Conservation (phyloP, 192 early-diverging fungal genomes). For the Cetraspora pellucida region DNA sequence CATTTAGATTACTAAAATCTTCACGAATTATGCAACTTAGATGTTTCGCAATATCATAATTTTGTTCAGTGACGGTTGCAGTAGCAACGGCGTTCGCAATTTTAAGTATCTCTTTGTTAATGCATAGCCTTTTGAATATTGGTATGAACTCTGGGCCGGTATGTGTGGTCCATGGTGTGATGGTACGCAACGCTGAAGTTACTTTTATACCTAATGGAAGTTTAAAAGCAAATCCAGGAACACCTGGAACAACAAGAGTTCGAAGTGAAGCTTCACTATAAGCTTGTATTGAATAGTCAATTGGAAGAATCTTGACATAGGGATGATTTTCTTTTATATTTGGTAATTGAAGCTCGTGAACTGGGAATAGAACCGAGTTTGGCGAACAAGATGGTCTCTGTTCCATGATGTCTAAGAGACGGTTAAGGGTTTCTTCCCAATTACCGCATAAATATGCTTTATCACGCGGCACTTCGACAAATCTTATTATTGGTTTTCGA, state of each 20-base stretch:
- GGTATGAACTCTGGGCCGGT: constrained; percentile 58
- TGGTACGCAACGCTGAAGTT: constrained; percentile 65
- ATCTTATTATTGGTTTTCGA: constrained; percentile 44
- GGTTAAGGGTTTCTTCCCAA: constrained; percentile 44
- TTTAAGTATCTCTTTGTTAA: constrained; percentile 44
- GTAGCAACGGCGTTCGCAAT: constrained; percentile 61
- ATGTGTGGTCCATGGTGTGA: constrained; percentile 64
- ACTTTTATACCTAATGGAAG: constrained; percentile 65
- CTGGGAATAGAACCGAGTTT: constrained; percentile 54
- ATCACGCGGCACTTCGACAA: constrained; percentile 53
- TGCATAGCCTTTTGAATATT: constrained; percentile 47
- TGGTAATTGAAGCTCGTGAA: constrained; percentile 65
- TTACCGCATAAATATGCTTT: constrained; percentile 49
- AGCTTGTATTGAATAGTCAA: constrained; percentile 38
- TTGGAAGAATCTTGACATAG: constrained; percentile 47
- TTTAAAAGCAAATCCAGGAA: constrained; percentile 51
- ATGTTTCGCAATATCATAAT: constrained; percentile 66
- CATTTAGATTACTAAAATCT: constrained; percentile 47
- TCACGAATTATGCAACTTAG: constrained; percentile 61
- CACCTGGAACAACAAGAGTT: constrained; percentile 51
- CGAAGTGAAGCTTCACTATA: constrained; percentile 64
- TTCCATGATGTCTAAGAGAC: constrained; percentile 39
- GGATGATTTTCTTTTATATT: constrained; percentile 55
- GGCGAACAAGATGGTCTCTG: constrained; percentile 25
- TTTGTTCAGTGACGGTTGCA: constrained; percentile 47